Base-by-base conservation (phyloP, 768 basidiomycete genomes). In the Mycena sanguinolenta region DNA sequence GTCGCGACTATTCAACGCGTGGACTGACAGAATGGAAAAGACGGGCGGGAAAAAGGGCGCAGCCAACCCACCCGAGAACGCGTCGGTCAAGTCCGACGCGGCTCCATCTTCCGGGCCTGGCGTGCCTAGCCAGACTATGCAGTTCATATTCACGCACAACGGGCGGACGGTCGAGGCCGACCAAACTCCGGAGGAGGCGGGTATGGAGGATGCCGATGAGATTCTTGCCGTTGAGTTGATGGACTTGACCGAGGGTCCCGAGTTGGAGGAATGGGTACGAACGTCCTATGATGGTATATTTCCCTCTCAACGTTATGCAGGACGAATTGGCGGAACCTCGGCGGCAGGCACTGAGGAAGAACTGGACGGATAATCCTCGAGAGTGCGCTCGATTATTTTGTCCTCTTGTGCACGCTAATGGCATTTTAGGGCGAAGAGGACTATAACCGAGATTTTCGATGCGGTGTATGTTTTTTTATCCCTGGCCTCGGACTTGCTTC, bases 181-280 rank as follows among this genome's bases (percentile, higher is more conserved):
- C 58, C 91, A 92, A 78, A 95, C 95, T 13, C 92, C 94, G 27
- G 95, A 96, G 77, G 94, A 96, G 74, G 87, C 90, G 57, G 93
- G 92, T 7, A 92, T 96, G 85, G 95, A 96, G 75, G 93, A 95
- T 74, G 91, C 91, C 7, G 95, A 96, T 78, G 94, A 95, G 81
- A 94, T 96, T 77, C 83, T 95, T 58, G 95, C 95, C 17, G 92
- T 96, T 23, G 95, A 96, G 82, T 81, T 96, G 79, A 94, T 95
- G 93, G 95, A 96, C 78, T 84, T 96, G 74, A 96, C 95, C 9
- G 90, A 92, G 62, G 88, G 88, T 36, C 84, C 89, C 9, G 84
- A 84, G 55, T 79, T 87, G 39, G 91, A 93, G 70, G 86, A 88
- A 73, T 87, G 88, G 86, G 92, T 92, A 76, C 79, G 89, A 81